phyloP scores from a whole-genome alignment of 2,329 filamentous ascomycete genomes.

The Epichloe gansuensis region DNA sequence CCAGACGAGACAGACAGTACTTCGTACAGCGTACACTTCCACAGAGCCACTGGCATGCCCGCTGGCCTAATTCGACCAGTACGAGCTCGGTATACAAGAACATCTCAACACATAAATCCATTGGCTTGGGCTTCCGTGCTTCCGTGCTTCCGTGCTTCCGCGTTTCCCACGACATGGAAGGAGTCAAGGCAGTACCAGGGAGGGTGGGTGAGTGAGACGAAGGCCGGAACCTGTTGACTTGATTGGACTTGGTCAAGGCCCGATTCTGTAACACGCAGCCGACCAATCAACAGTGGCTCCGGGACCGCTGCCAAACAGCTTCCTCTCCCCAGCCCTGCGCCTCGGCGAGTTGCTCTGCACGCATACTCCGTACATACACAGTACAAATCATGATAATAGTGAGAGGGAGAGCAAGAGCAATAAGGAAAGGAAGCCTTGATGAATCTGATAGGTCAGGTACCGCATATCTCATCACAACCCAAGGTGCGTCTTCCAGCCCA shows the following conservation, averaged over 20 bases:
- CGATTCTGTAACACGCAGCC: conserved; percentile 1
- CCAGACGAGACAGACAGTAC: too few relatives aligned
- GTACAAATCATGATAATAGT: background rate
- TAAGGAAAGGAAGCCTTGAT: background rate
- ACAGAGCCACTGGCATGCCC: background rate
- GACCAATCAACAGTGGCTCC: background rate
- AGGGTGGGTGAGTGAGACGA: background rate
- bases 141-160: background rate
- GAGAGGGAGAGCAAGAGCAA: background rate
- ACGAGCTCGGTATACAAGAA: background rate
- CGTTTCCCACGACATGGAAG: background rate
- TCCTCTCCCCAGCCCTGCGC: background rate
- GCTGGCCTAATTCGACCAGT: background rate
- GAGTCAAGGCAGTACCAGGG: conserved; percentile 1
- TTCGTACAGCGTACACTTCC: background rate
- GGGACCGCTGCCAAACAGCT: background rate
- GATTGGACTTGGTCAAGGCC: background rate
- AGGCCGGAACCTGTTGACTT: background rate
- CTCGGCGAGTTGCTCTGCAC: background rate
- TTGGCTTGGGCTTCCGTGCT: background rate
- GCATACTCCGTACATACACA: background rate
- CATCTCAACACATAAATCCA: background rate
- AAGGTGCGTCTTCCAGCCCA: background rate
- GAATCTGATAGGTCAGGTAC: background rate
- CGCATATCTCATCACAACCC: background rate